Base-by-base conservation (phyloP, 306 rosid species). In the Comarum palustre region DNA sequence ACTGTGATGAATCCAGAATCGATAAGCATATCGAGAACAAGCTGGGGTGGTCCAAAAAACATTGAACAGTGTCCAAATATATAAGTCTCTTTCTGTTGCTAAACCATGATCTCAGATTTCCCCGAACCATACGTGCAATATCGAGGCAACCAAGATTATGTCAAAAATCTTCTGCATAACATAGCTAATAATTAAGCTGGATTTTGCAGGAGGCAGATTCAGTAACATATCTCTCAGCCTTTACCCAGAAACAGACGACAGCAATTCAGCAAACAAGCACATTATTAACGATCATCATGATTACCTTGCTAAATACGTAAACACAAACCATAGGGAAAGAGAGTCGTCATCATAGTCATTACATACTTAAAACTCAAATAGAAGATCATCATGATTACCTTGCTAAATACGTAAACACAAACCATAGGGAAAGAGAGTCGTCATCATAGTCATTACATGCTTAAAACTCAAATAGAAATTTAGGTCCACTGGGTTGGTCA, bases 41-140 rank as follows among this genome's bases (percentile, higher is more conserved):
- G 32, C n/a, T 46, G 31, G 41, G 24, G 73, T 50, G 73, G 61
- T 48, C 73, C 73, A 50, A n/a, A 69, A 10, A 24, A 39, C 69
- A 39, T 64, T 38, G 69, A 64, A 12, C 69, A 36, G 16, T n/a
- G 69, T 34, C 42, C 31, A n/a, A n/a, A n/a, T n/a, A 64, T 4
- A 38, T 38, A 11, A 63, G 47, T 64, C 48, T 6, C 46, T 64
- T 64, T 64, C 69, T 47, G 32, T 27, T 68, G 58, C 15, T 46
- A 46, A 29, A 46, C 27, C 31, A 12, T 7, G 67, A 62, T 12
- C 62, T 10, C 32, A 46, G 51, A 46, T 46, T 41, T 15, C n/a
- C 4, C 51, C 51, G 20, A 71, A 22, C 36, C 64, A 36, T 71
- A 71, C 52, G 66, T 54, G 74, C 52, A 24, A 36, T 20, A 22